phyloP scores from a whole-genome alignment of 1,139 yeast genomes.

The Blastobotrys capitulatus region DNA sequence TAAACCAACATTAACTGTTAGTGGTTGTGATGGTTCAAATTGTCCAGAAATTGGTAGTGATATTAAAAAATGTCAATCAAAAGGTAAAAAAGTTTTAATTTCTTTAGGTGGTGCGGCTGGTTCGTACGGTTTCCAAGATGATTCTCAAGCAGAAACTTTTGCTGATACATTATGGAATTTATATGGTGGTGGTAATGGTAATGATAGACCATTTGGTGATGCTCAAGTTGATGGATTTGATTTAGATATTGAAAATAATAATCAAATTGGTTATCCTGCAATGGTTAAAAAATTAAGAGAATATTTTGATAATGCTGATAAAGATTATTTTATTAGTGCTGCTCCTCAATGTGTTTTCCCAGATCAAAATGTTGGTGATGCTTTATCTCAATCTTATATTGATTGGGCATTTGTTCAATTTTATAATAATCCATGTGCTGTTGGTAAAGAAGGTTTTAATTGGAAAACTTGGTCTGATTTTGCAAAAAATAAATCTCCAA shows the following conservation, averaged over 20 bases:
- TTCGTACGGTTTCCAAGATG: conserved; percentile 51
- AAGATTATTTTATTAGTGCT: conserved; percentile 71
- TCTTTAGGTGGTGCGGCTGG: conserved; percentile 86
- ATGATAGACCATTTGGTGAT: conserved; percentile 69
- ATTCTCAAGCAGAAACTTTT: conserved; percentile 56
- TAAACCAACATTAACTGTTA: conserved; percentile 51
- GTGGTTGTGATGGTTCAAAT: conserved; percentile 45
- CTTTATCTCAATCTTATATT: conserved; percentile 53
- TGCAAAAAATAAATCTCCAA: conserved; percentile 54
- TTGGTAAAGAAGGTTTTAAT: conserved; percentile 50
- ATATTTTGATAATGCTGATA: conserved; percentile 41
- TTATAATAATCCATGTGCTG: conserved; percentile 79
- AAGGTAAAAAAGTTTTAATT: conserved; percentile 66
- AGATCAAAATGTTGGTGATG: conserved; percentile 73
- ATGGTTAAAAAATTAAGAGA: conserved; percentile 50
- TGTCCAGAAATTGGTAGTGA: conserved; percentile 50
- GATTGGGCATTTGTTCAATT: conserved; percentile 91
- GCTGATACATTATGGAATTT: conserved; percentile 78
- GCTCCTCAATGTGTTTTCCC: conserved; percentile 97
- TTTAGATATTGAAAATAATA: conserved; percentile 59
- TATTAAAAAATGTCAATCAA: conserved; percentile 64
- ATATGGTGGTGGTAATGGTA: conserved; percentile 75
- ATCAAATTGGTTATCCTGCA: conserved; percentile 48
- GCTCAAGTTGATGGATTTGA: conserved; percentile 70
- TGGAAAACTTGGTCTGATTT: conserved; percentile 78